Percentiles rank a stretch among this genome's conserved stretches.
Conservation (phyloP, 2,329 filamentous ascomycete genomes). For the Cordyceps militaris region DNA sequence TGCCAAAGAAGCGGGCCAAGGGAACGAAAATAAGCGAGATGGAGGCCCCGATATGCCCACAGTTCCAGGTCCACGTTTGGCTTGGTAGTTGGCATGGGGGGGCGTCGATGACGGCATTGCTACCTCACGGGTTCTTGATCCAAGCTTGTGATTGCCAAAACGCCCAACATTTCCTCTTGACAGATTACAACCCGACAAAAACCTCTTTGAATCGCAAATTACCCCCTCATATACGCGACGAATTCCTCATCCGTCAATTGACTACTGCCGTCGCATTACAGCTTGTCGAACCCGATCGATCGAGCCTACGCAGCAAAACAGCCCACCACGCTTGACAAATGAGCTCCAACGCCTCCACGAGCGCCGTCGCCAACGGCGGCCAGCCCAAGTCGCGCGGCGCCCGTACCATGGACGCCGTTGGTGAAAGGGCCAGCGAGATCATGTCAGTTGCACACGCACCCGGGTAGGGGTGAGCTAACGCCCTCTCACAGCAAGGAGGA, state of each 20-base stretch:
- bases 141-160: neutral
- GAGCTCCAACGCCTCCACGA: slow-evolving; percentile 1
- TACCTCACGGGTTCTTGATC: neutral
- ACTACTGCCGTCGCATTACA: neutral
- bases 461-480: slow-evolving; percentile 2
- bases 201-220: neutral
- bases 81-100: neutral
- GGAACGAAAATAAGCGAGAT: too few species aligned
- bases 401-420: slow-evolving; percentile 7
- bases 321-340: neutral
- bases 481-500: slow-evolving; percentile 56
- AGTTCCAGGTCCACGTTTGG: neutral
- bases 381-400: slow-evolving; percentile 9
- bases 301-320: neutral
- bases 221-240: too few species aligned
- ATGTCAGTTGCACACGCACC: neutral
- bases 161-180: neutral
- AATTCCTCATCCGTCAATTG: neutral
- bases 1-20: too few species aligned
- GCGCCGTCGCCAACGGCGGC: slow-evolving; percentile 4
- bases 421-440: slow-evolving; percentile 10
- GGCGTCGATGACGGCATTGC: slow-evolving; percentile 12
- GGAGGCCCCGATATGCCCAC: neutral
- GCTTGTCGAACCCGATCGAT: neutral
- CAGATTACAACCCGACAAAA: too few species aligned